Base-by-base conservation (phyloP, 805 yeast genomes). In the Pichia californica region DNA sequence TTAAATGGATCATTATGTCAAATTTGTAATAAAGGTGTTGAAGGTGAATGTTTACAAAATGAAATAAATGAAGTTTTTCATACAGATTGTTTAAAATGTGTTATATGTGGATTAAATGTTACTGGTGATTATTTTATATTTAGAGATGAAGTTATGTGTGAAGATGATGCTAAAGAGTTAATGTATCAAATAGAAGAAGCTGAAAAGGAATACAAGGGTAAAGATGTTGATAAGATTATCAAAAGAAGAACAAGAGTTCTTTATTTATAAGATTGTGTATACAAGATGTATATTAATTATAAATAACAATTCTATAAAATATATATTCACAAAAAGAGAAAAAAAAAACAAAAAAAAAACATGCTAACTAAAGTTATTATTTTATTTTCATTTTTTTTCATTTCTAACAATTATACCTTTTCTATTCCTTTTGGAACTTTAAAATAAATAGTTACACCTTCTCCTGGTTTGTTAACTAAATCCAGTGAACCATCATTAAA, bases 11-110 rank as follows among this genome's bases (percentile, higher is more conserved):
- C 95, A 0, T 59, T 83, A 2, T 91, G 99, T 63, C 68, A 69
- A 37, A 63, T 70, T 14, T 91, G 99, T 62, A 69, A 73, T 11
- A 52, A 54, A 5, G 95, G 94, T 26, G 86, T 93, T 38, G 96
- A 91, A 59, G 98, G 98, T 5, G 79, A 78, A 58, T 91, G 98
- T 61, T 71, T 91, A 33, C 95, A 87, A 55, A 83, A 80, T 53
- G 88, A 82, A 54, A 61, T 76, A 28, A 63, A 68, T 34, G 83
- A 82, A 52, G 74, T 88, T 45, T 89, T 86, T 70, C 98, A 91
- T 58, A 64, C 73, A 7, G 61, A 69, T 19, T 91, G 98, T 61
- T 70, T 89, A 53, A 68, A 63, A 40, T 91, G 98, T 64, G 58
- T 65, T 37, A 66, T 69, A 32, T 89, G 98, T 65, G 56, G 65